Evolutionary conservation across 176 grass and related monocot genomes (phyloP), one percentile per base, ranked within the genome.

Genomic region (Alopecurus myosuroides): DNA sequence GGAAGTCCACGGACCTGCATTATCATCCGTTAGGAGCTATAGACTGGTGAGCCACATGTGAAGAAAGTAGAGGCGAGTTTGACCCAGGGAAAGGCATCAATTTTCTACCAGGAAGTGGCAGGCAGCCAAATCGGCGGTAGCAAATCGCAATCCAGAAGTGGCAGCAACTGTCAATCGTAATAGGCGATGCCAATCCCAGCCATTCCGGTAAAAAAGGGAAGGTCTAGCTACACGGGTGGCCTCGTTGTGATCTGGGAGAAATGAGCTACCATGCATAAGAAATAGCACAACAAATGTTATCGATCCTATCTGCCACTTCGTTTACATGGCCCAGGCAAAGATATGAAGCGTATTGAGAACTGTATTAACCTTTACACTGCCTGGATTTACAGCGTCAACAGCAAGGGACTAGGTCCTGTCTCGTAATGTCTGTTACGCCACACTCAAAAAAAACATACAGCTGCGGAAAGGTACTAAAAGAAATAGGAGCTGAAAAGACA

Each of bases 81-180:
- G 49, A 82, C 65, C 23, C 50, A 11, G 18, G 35, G 34, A 45
- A 45, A 41, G 37, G n/a, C 19, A 29, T 0, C 33, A 51, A 62
- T 22, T 69, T 85, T 77, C 75, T 78, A 35, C 49, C 19, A 34
- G 50, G 2, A 78, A 77, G 46, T 79, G 84, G 76, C 65, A 79
- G 50, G 76, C 36, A 79, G 9, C 31, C 64, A 61, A 60, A 72
- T 48, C 40, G 15, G 76, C 72, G 76, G 51, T 50, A 20, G 46
- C 0, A 49, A 49, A 45, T 67, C 64, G 5, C 20, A 46, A 79
- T 58, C 49, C 37, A 20, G 11, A 25, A 45, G 50, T 57, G 84
- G 50, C 13, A 70, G 50, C 49, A 39, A 85, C 19, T 22, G 37
- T 58, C 75, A 70, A 20, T 48, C 20, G 13, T 53, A n/a, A 40